Evolutionary conservation across 805 yeast genomes (phyloP), one percentile per base, ranked within the genome.

Genomic region (Saccharomyces jurei): DNA sequence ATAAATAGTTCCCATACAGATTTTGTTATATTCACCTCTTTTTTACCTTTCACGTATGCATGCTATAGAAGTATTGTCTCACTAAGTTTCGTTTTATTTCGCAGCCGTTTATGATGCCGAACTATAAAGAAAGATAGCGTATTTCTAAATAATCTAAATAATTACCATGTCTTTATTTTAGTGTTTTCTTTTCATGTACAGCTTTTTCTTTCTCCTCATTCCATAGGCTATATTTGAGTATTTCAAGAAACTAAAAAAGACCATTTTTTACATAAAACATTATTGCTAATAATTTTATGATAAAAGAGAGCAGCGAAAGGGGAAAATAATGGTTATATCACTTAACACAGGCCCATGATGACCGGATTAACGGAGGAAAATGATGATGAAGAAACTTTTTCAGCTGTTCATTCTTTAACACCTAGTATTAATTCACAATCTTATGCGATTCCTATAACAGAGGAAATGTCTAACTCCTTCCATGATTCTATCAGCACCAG

Each of bases 381-480:
- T 32, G 41, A 36, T 36, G 25, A 36, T 36, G 44, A 36, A 3
- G 44, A 36, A 17, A 17, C 44, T 9, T 36, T 36, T 36, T 36
- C 44, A 4, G 44, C 44, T 6, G 44, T 36, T 17, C 44, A 17
- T 49, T 56, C 65, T 6, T 60, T 56, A 32, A 62, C 70, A 17
- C 63, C 67, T 14, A 66, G 70, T 48, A 55, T 67, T 8, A 58
- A 61, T 25, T 64, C 69, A 1, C 64, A 63, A 50, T 50, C 60
- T 10, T 66, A 62, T 57, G 70, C 66, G 5, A 66, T 69, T 36
- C 66, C 71, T 27, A 56, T 62, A 10, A 53, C 66, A 3, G 62
- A 56, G 25, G 67, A 54, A 9, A 55, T 59, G 25, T 50, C 50
- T 13, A 52, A 51, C 14, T 55, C 54, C 28, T 41, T 59, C 32